Percentiles rank a stretch among this genome's conserved stretches.
These are phyloP conservation scores for Zea luxurians DNA, from an alignment of 176 grass and related monocot genomes.

Conservation along the genomic window DNA sequence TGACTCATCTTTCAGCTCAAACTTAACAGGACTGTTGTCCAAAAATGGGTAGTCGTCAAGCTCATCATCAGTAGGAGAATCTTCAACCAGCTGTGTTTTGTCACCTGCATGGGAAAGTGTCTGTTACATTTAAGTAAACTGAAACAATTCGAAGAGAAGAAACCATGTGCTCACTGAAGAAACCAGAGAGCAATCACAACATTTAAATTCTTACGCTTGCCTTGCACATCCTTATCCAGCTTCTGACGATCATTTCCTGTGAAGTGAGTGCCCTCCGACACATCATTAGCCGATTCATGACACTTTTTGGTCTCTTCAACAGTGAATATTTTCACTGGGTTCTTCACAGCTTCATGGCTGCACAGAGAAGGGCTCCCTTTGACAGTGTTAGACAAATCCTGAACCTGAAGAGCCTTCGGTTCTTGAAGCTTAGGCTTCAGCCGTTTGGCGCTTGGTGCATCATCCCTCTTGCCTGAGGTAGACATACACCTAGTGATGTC, in stretches of 20 bases:
- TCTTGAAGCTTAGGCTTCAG: conserved; percentile 42
- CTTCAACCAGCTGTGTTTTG: conserved; percentile 33
- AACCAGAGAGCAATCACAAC: conserved; percentile 24
- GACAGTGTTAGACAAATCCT: not conserved
- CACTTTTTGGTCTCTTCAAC: conserved; percentile 46
- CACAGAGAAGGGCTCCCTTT: conserved; percentile 30
- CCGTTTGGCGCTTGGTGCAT: conserved; percentile 47
- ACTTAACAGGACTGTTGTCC: conserved; percentile 43
- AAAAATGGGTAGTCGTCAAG: conserved; percentile 36
- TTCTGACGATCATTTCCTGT: conserved; percentile 55
- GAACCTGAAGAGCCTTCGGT: conserved; percentile 40
- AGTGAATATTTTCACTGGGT: conserved; percentile 37
- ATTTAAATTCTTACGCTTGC: conserved; percentile 45
- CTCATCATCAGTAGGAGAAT: conserved; percentile 31
- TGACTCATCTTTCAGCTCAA: conserved; percentile 47
- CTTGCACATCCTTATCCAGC: conserved; percentile 40
- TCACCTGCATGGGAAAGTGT: conserved; percentile 36
- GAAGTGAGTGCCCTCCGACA: conserved; percentile 42
- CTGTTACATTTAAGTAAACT: not conserved
- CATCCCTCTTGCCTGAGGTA: conserved; percentile 55
- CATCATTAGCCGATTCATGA: conserved; percentile 65
- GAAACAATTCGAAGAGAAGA: not conserved
- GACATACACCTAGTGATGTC: not conserved
- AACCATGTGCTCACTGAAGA: not conserved
- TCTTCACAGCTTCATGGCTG: conserved; percentile 38